Evolutionary conservation across 139 green algal species (phyloP).

Genomic region (Pycnococcus provasolii): DNA sequence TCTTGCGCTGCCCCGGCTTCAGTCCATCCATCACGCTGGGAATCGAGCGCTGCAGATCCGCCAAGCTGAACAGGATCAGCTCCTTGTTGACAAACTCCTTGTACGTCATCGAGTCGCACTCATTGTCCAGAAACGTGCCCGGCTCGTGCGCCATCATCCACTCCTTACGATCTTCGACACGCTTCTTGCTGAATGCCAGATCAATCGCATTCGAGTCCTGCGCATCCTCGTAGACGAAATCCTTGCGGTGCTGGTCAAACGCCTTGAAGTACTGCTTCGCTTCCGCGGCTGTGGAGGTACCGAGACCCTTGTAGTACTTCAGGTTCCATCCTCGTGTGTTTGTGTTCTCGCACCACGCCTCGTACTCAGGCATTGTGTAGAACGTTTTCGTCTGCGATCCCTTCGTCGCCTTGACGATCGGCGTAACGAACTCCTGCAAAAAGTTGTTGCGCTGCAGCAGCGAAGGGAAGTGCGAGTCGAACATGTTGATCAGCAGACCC

Average conservation of each 20-base stretch:
- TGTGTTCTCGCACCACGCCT: conserved; percentile 35
- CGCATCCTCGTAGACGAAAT: conserved; percentile 71
- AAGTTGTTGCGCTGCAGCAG: conserved; percentile 88
- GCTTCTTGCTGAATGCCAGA: conserved; percentile 98
- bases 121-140: conserved; percentile 87
- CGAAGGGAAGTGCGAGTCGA: conserved; percentile 94
- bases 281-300: conserved; percentile 82
- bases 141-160: conserved; percentile 59
- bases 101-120: conserved; percentile 67
- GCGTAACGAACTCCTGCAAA: conserved; percentile 97
- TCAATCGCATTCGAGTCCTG: conserved; percentile 71
- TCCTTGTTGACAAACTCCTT: conserved; percentile 76
- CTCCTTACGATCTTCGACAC: conserved; percentile 89
- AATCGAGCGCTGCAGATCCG: conserved; percentile 92
- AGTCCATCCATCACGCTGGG: conserved; percentile 89
- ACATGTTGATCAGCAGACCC: conserved; percentile 99
- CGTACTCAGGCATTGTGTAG: conserved; percentile 98
- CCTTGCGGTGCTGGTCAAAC: conserved; percentile 47
- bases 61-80: conserved; percentile 47
- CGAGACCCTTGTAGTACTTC: conserved; percentile 99
- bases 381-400: conserved; percentile 65
- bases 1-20: conserved; percentile 98
- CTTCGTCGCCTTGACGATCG: conserved; percentile 95
- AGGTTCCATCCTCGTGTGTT: conserved; percentile 64
- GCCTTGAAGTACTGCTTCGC: conserved; percentile 93